Percentiles rank a stretch among this genome's conserved stretches.
Evolutionary conservation across 768 basidiomycete species (phyloP).

Genomic region (Tylopilus vinaceipallidus): DNA sequence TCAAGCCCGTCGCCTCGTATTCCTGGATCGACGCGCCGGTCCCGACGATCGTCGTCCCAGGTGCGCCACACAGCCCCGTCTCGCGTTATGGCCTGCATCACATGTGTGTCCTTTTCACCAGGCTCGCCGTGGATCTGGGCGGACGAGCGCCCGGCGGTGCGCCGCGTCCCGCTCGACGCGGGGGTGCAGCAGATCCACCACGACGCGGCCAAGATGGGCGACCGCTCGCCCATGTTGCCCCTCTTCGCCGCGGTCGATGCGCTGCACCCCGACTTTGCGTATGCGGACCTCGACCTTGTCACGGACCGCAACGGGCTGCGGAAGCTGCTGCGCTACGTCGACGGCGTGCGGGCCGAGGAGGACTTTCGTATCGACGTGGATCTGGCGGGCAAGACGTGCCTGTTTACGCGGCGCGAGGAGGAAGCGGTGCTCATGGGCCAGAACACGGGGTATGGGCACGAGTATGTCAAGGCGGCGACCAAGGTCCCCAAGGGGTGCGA

Average conservation of each 20-base stretch:
- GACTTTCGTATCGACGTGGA: conserved; percentile 72
- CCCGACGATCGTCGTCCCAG: conserved; percentile 55
- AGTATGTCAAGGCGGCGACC: conserved; percentile 60
- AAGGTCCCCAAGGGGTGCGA: conserved; percentile 47
- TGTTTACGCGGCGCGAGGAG: conserved; percentile 61
- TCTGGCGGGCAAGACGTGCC: conserved; percentile 55
- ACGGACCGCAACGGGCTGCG: conserved; percentile 67
- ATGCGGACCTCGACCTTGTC: conserved; percentile 42
- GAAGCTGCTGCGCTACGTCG: conserved; percentile 57
- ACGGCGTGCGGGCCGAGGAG: conserved; percentile 20
- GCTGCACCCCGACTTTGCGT: conserved; percentile 26
- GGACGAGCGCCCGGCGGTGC: conserved; percentile 46
- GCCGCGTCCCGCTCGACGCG: conserved; percentile 51
- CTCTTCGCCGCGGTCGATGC: conserved; percentile 58
- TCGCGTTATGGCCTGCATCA: too few species aligned
- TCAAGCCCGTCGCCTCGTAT: conserved; percentile 49
- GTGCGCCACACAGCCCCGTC: too few species aligned
- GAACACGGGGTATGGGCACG: conserved; percentile 50
- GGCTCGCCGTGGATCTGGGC: conserved; percentile 59
- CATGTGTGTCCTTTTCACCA: not conserved
- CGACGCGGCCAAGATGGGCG: conserved; percentile 45
- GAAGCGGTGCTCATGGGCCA: conserved; percentile 12
- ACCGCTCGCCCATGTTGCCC: conserved; percentile 46
- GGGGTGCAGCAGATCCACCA: conserved; percentile 55
- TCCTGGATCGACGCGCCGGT: conserved; percentile 44